These are phyloP conservation scores for Cryptosporidium muris DNA, from an alignment of 169 alveolate genomes.

Conservation along the genomic window DNA sequence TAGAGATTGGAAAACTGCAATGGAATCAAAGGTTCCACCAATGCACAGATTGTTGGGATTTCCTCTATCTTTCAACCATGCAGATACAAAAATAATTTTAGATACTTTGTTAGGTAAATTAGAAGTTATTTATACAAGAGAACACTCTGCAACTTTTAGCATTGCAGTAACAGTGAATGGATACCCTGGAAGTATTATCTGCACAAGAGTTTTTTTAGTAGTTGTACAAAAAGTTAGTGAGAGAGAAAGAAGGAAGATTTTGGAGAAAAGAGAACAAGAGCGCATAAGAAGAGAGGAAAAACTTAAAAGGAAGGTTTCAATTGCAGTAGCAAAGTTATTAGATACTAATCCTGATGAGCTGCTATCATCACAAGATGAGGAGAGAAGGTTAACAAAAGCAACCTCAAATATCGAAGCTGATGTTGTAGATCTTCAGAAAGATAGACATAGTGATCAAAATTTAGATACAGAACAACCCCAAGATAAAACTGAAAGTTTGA, in stretches of 20 bases:
- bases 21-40: conserved; percentile 81
- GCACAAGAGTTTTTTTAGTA: conserved; percentile 51
- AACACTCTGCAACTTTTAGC: conserved; percentile 48
- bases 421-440: not conserved
- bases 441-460: not conserved
- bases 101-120: conserved; percentile 43
- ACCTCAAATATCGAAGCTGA: not conserved
- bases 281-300: not conserved
- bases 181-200: conserved; percentile 20
- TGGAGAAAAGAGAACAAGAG: conserved; percentile 34
- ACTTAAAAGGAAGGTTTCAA: not conserved
- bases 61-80: conserved; percentile 67
- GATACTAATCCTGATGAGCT: conserved; percentile 5
- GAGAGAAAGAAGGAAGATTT: conserved; percentile 39
- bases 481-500: conserved; percentile 14
- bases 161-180: conserved; percentile 46
- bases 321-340: not conserved
- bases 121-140: conserved; percentile 48
- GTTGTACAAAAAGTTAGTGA: conserved; percentile 61
- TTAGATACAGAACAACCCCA: not conserved
- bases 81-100: conserved; percentile 33
- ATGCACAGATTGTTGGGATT: conserved; percentile 75
- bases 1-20: conserved; percentile 82
- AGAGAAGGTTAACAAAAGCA: not conserved
- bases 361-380: not conserved